phyloP scores from a whole-genome alignment of 2,329 filamentous ascomycete species.

The Sporothrix variecibatus region DNA sequence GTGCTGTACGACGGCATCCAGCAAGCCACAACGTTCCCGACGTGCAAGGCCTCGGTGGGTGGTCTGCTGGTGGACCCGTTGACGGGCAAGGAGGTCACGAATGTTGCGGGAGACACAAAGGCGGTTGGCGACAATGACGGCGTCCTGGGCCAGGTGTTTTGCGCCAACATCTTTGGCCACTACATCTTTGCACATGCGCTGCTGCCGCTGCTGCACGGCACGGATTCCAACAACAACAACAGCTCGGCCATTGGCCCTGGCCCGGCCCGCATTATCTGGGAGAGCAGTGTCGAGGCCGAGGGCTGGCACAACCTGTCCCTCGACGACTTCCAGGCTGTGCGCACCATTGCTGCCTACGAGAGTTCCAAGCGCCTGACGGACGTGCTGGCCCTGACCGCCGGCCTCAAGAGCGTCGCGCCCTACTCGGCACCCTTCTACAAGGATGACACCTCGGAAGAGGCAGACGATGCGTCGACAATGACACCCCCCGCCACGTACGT shows the following conservation, averaged over 20 bases:
- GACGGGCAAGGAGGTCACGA: slow-evolving; percentile 42
- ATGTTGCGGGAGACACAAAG: slow-evolving; percentile 35
- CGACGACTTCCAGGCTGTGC: slow-evolving; percentile 75
- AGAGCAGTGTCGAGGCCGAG: slow-evolving; percentile 74
- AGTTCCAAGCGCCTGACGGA: slow-evolving; percentile 86
- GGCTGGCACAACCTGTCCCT: slow-evolving; percentile 54
- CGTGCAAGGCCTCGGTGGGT: slow-evolving; percentile 67
- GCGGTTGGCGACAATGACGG: slow-evolving; percentile 48
- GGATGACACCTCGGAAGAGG: slow-evolving; percentile 29
- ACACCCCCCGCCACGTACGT: slow-evolving; percentile 65
- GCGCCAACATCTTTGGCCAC: slow-evolving; percentile 92
- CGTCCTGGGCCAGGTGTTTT: slow-evolving; percentile 77
- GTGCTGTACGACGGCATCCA: slow-evolving; percentile 62
- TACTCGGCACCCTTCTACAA: slow-evolving; percentile 56
- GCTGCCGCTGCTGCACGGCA: slow-evolving; percentile 63
- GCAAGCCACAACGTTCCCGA: slow-evolving; percentile 73
- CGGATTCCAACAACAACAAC: slow-evolving; percentile 37
- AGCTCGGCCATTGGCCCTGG: slow-evolving; percentile 23
- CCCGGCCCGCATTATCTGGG: slow-evolving; percentile 78
- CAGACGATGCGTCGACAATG: slow-evolving; percentile 43
- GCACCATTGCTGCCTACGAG: slow-evolving; percentile 71
- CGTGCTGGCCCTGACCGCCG: slow-evolving; percentile 71
- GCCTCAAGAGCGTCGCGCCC: slow-evolving; percentile 63
- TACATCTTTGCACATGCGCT: slow-evolving; percentile 85
- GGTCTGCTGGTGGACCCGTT: slow-evolving; percentile 47